Percentiles rank a stretch among this genome's conserved stretches.
phyloP scores from a whole-genome alignment of 148 eudicot genomes.

The Bassia scoparia region DNA sequence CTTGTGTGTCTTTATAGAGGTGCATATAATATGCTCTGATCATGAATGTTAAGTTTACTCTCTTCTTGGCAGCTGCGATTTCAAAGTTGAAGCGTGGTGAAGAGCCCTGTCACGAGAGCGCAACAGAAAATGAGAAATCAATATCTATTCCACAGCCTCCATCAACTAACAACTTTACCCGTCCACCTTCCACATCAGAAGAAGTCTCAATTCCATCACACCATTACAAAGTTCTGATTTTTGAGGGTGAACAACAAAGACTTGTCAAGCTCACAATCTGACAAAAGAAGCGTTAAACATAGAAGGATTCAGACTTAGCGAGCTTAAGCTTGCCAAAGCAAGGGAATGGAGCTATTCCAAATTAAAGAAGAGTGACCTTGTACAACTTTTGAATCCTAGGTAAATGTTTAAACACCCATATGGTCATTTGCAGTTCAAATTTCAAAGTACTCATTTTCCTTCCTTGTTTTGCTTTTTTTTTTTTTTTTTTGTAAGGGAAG shows the following conservation, averaged over 20 bases:
- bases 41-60: neutral
- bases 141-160: constrained; percentile 19
- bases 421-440: neutral
- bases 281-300: constrained; percentile 14
- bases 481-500: neutral
- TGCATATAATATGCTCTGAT: neutral
- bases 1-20: neutral
- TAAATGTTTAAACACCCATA: neutral
- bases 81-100: neutral
- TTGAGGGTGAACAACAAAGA: constrained; percentile 17
- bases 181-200: constrained; percentile 51
- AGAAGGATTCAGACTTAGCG: constrained; percentile 47
- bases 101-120: constrained; percentile 7
- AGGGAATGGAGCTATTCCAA: constrained; percentile 60
- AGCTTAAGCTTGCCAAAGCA: constrained; percentile 56
- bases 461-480: neutral
- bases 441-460: too few relatives aligned
- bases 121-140: constrained; percentile 25
- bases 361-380: constrained; percentile 54
- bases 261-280: constrained; percentile 8
- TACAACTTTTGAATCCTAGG: constrained; percentile 36
- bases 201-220: constrained; percentile 54
- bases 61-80: neutral
- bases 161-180: constrained; percentile 22
- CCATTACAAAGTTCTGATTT: constrained; percentile 20